phyloP scores from a whole-genome alignment of 768 basidiomycete genomes.

The Leccinum longicurvipes region DNA sequence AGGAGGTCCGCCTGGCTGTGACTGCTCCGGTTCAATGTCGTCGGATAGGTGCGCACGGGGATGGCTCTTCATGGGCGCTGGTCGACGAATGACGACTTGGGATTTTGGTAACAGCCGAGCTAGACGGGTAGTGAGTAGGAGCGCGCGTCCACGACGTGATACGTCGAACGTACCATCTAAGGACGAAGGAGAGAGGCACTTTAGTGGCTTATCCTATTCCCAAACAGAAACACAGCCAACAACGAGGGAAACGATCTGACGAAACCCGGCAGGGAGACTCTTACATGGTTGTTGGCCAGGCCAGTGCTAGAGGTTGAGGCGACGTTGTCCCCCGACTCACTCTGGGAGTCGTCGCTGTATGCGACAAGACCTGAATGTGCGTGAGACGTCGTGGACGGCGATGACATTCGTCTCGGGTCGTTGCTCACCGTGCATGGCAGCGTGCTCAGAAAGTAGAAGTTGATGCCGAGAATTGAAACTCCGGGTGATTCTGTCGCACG shows the following conservation, averaged over 20 bases:
- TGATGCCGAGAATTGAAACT: constrained; percentile 24
- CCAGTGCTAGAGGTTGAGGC: constrained; percentile 27
- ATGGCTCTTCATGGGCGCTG: constrained; percentile 45
- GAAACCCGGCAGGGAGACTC: constrained; percentile 43
- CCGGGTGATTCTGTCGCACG: constrained; percentile 9
- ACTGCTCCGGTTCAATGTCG: constrained; percentile 32
- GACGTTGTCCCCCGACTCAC: constrained; percentile 48
- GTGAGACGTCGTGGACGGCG: constrained; percentile 4
- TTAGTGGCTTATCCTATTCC: constrained; percentile 62
- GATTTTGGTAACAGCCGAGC: constrained; percentile 46
- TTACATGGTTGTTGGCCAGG: constrained; percentile 50
- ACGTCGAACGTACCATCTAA: constrained; percentile 28
- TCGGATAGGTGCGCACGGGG: constrained; percentile 50
- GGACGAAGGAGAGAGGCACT: constrained; percentile 23
- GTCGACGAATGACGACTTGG: constrained; percentile 58
- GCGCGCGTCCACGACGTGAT: neutral
- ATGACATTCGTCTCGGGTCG: neutral
- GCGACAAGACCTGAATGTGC: constrained; percentile 49
- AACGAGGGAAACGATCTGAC: constrained; percentile 60
- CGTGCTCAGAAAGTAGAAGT: constrained; percentile 1
- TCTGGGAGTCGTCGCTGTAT: constrained; percentile 63
- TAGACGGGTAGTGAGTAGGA: constrained; percentile 16
- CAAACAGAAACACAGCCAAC: constrained; percentile 56
- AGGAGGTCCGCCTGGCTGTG: neutral
- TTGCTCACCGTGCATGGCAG: constrained; percentile 31